A percentile compares a stretch with the other conserved stretches of the same genome.
Evolutionary conservation across 495 filamentous ascomycete genomes (phyloP).

Genomic region (Astrocystis sublimbata): DNA sequence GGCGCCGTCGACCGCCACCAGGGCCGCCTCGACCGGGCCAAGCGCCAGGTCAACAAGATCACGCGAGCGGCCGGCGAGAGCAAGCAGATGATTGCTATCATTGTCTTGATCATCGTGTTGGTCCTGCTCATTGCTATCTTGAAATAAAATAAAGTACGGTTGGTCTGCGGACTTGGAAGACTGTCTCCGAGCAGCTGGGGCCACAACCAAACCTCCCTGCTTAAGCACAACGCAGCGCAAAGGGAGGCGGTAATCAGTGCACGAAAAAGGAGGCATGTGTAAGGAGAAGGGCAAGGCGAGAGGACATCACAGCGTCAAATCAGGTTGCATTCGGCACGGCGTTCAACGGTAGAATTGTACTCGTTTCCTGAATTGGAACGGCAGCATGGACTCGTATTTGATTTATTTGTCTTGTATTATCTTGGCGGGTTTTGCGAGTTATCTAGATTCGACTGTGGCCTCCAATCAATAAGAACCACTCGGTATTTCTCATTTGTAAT

Average conservation of each 20-base stretch:
- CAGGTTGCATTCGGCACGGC: slow-evolving; percentile 33
- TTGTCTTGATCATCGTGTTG: slow-evolving; percentile 72
- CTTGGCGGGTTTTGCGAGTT: background rate
- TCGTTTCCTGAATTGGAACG: slow-evolving; percentile 17
- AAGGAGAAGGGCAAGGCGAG: background rate
- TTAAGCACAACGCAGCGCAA: background rate
- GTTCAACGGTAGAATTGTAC: slow-evolving; percentile 28
- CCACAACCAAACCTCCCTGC: background rate
- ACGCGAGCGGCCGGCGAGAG: slow-evolving; percentile 74
- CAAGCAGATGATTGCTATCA: slow-evolving; percentile 75
- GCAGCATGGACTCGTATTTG: slow-evolving; percentile 19
- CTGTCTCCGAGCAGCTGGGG: background rate
- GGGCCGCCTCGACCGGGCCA: slow-evolving; percentile 69
- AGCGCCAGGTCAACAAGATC: slow-evolving; percentile 66
- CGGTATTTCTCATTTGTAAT: slow-evolving; percentile 7
- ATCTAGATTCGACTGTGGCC: background rate
- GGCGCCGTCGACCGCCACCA: slow-evolving; percentile 78
- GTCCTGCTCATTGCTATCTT: slow-evolving; percentile 76
- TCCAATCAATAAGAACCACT: slow-evolving; percentile 9
- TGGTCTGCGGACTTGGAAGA: background rate
- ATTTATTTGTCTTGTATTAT: background rate
- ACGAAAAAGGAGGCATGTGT: slow-evolving; percentile 2
- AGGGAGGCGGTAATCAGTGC: background rate
- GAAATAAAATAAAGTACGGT: slow-evolving; percentile 55
- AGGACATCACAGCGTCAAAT: slow-evolving; percentile 15